These are phyloP conservation scores for Leccinum subgranulosum DNA, from an alignment of 768 basidiomycete genomes.

Conservation along the genomic window DNA sequence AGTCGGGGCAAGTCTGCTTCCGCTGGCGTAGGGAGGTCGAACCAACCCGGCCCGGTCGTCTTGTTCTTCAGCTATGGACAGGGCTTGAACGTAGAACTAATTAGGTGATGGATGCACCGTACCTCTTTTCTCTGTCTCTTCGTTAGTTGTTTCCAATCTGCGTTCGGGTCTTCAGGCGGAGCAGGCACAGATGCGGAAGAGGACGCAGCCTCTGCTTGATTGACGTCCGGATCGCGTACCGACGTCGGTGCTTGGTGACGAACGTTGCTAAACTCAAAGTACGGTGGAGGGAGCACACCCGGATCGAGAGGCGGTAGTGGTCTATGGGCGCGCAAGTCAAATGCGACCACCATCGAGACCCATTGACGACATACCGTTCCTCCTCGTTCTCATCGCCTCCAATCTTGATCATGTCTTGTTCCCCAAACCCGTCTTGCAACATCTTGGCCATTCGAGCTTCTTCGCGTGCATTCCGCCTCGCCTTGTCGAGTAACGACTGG, in stretches of 20 bases:
- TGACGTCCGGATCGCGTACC: conserved; percentile 61
- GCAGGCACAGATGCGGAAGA: conserved; percentile 49
- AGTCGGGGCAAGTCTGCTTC: conserved; percentile 77
- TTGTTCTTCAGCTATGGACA: conserved; percentile 54
- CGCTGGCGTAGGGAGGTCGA: conserved; percentile 80
- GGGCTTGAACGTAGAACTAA: background rate
- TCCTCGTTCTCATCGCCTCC: conserved; percentile 33
- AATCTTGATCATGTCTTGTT: conserved; percentile 54
- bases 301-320: conserved; percentile 65
- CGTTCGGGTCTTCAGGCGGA: conserved; percentile 60
- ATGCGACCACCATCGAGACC: background rate
- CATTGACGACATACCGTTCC: conserved; percentile 34
- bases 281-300: conserved; percentile 58
- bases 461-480: conserved; percentile 48
- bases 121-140: conserved; percentile 74
- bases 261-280: conserved; percentile 52
- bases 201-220: conserved; percentile 49
- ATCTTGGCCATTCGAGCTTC: conserved; percentile 22
- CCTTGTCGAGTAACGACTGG: conserved; percentile 60
- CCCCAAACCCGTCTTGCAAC: conserved; percentile 35
- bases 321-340: conserved; percentile 30
- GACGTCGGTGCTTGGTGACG: conserved; percentile 42
- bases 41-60: conserved; percentile 83
- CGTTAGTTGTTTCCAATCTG: conserved; percentile 65
- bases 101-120: conserved; percentile 13